Conservation (phyloP, 805 yeast species). For the Candida orba region DNA sequence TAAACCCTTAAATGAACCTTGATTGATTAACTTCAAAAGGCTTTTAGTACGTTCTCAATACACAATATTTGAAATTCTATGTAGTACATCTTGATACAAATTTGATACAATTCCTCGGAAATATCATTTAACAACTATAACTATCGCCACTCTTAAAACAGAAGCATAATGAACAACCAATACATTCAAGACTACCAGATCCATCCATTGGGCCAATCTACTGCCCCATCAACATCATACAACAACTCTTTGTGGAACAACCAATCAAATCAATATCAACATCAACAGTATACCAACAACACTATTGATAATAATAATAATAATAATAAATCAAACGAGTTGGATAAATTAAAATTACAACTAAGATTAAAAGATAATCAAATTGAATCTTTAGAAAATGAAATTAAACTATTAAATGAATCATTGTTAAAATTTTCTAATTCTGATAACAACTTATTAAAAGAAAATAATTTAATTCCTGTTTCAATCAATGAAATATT, state of each 20-base stretch:
- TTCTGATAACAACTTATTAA: too few species aligned
- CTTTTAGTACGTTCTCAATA: too few species aligned
- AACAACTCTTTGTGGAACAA: constrained; percentile 6
- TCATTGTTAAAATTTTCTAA: constrained; percentile 4
- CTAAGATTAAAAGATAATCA: constrained; percentile 49
- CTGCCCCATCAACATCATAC: constrained; percentile 6
- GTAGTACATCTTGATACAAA: too few species aligned
- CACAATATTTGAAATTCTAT: too few species aligned
- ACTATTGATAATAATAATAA: too few species aligned
- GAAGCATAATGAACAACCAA: constrained; percentile 1
- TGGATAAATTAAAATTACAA: constrained; percentile 40
- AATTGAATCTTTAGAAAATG: constrained; percentile 38
- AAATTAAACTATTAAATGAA: constrained; percentile 32
- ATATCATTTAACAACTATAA: too few species aligned
- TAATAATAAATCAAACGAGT: too few species aligned
- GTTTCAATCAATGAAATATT: constrained; percentile 39
- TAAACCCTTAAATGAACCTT: too few species aligned
- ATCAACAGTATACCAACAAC: background rate
- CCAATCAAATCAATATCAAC: background rate
- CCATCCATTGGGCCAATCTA: constrained; percentile 5
- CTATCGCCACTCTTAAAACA: background rate
- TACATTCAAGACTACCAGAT: constrained; percentile 6
- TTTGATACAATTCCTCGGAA: background rate
- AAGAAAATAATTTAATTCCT: constrained; percentile 28
- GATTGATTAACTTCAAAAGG: too few species aligned